phyloP scores from a whole-genome alignment of 2,329 filamentous ascomycete genomes.

The Exophiala alcalophila region DNA sequence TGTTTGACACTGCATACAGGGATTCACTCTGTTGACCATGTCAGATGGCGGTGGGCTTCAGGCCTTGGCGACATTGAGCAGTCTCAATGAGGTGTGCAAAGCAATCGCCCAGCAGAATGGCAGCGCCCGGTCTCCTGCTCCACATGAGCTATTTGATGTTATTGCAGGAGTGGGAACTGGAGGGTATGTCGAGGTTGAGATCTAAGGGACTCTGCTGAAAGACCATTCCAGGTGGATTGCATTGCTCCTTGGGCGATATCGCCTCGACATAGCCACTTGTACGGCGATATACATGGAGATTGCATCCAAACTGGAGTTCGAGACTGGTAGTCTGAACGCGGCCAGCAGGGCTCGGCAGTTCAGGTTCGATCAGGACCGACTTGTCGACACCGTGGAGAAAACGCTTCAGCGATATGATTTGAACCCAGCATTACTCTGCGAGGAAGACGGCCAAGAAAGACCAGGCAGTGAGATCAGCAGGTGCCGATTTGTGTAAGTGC shows the following conservation, averaged over 20 bases:
- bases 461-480: neutral
- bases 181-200: constrained; percentile 9
- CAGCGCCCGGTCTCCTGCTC: constrained; percentile 12
- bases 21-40: constrained; percentile 1
- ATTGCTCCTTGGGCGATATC: constrained; percentile 22
- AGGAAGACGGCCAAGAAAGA: neutral
- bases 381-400: constrained; percentile 10
- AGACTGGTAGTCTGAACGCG: neutral
- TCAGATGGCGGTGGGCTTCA: constrained; percentile 25
- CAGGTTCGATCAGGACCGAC: constrained; percentile 16
- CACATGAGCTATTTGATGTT: constrained; percentile 24
- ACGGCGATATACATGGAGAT: constrained; percentile 25
- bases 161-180: constrained; percentile 24
- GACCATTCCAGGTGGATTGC: constrained; percentile 18
- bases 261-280: constrained; percentile 21
- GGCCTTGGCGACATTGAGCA: constrained; percentile 23
- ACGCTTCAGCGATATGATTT: constrained; percentile 14
- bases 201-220: neutral
- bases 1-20: constrained; percentile 2
- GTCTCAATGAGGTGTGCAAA: constrained; percentile 21
- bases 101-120: constrained; percentile 21
- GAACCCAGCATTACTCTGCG: constrained; percentile 5
- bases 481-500: constrained; percentile 16
- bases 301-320: constrained; percentile 10
- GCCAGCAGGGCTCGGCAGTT: constrained; percentile 7